These are phyloP conservation scores for Rosa persica DNA, from an alignment of 306 rosid genomes.

Conservation along the genomic window DNA sequence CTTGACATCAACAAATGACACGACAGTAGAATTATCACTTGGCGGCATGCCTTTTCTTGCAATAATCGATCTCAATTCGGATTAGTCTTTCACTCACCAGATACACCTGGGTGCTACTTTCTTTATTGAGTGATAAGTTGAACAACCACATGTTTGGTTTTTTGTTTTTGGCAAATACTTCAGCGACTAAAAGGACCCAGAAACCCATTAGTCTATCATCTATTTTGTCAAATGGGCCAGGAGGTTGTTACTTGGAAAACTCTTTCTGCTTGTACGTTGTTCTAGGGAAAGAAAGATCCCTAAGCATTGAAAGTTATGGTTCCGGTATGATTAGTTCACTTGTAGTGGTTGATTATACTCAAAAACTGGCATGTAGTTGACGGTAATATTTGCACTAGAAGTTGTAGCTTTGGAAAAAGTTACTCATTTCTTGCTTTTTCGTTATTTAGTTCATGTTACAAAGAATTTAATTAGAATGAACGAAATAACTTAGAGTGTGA, in stretches of 20 bases:
- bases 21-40: no score
- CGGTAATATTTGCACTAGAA: background rate
- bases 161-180: conserved; percentile 16
- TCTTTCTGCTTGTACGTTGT: background rate
- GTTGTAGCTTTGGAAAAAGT: background rate
- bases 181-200: conserved; percentile 19
- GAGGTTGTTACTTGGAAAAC: background rate
- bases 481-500: background rate
- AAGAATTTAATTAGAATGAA: background rate
- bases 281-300: background rate
- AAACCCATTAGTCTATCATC: background rate
- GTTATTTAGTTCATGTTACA: no score
- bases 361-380: background rate
- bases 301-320: background rate
- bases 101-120: no score
- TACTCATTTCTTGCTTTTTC: no score
- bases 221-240: conserved; percentile 16
- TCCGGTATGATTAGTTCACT: background rate
- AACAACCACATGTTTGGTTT: conserved; percentile 17
- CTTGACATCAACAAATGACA: no score
- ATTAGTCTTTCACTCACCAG: no score
- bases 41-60: no score
- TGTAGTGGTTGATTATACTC: background rate
- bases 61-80: no score
- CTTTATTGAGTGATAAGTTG: background rate